Evolutionary conservation across 495 filamentous ascomycete species (phyloP), one percentile per base, ranked within the genome.

Genomic region (Xylona heveae): DNA sequence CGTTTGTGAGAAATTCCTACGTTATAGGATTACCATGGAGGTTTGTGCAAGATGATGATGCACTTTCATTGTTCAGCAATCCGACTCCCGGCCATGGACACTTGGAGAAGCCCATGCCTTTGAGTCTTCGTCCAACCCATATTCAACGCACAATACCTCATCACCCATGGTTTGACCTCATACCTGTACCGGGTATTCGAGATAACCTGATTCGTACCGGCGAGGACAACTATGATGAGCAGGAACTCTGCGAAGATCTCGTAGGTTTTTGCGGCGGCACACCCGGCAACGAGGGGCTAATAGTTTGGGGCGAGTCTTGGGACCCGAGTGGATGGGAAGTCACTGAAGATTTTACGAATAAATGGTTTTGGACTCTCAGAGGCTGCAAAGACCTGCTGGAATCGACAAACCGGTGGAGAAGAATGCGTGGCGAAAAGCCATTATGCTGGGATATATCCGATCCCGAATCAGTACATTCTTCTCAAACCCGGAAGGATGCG

Each of bases 141-240:
- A 18, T 66, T 0, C 66, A 69, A 37, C 36, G 31, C 7, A 35
- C 38, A 0, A 42, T 48, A 4, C 42, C 46, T 1, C 65, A 71
- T 31, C 58, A 61, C 29, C 55, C 59, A 0, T 71, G 63, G 55
- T 41, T 71, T 12, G 63, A 68, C 35, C 52, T 67, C 28, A 58
- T 67, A 30, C 66, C 64, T 2, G 48, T 55, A 19, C 53, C 55
- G 12, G 46, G 42, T 13, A 48, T 69, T 39, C 54, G 66, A 2
- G 59, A 68, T 29, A 64, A 64, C 24, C 41, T 64, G 14, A 58
- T 68, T 23, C 32, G 40, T 15, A 45, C 53, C 2, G 48, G 47
- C 0, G 52, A 54, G 23, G 23, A 29, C 1, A n/a, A n/a, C n/a
- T 57, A 59, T 38, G 56, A 63, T 12, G 52, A 62, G 10, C 51